phyloP scores from a whole-genome alignment of 331 rosid species.

The Rhamnella rubrinervis region DNA sequence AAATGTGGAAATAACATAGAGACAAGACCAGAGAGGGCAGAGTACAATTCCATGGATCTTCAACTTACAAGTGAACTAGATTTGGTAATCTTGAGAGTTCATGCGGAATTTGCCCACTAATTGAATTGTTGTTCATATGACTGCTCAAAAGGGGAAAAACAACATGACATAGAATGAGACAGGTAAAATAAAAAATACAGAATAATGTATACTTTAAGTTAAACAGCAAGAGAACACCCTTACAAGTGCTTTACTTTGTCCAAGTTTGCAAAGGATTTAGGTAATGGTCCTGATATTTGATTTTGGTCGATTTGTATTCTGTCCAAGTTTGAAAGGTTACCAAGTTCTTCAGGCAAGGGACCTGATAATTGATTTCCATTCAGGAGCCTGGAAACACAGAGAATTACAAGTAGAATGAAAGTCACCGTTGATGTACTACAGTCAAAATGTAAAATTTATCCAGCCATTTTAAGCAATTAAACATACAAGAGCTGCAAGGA shows the following conservation, averaged over 20 bases:
- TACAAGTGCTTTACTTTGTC: slow-evolving; percentile 35
- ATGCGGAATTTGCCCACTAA: slow-evolving; percentile 43
- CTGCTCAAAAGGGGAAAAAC: slow-evolving; percentile 33
- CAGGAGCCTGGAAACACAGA: slow-evolving; percentile 39
- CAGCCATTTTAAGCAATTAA: slow-evolving; percentile 5
- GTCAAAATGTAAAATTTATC: neutral
- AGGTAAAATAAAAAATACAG: neutral
- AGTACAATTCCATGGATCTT: neutral
- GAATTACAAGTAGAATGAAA: neutral
- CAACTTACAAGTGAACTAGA: slow-evolving; percentile 48
- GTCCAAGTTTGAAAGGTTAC: slow-evolving; percentile 32
- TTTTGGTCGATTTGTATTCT: slow-evolving; percentile 44
- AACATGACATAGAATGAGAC: neutral
- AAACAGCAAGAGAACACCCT: slow-evolving; percentile 16
- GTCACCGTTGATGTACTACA: neutral
- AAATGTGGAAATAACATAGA: slow-evolving; percentile 18
- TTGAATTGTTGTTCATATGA: slow-evolving; percentile 53
- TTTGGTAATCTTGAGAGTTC: slow-evolving; percentile 34
- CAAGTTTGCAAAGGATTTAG: slow-evolving; percentile 46
- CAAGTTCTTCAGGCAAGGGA: slow-evolving; percentile 45
- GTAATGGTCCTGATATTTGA: slow-evolving; percentile 40
- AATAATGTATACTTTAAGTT: neutral
- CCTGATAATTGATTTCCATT: slow-evolving; percentile 47
- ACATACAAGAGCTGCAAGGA: slow-evolving; percentile 80
- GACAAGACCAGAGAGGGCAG: neutral